phyloP scores from a whole-genome alignment of 805 yeast species.

The Candida glaebosa region DNA sequence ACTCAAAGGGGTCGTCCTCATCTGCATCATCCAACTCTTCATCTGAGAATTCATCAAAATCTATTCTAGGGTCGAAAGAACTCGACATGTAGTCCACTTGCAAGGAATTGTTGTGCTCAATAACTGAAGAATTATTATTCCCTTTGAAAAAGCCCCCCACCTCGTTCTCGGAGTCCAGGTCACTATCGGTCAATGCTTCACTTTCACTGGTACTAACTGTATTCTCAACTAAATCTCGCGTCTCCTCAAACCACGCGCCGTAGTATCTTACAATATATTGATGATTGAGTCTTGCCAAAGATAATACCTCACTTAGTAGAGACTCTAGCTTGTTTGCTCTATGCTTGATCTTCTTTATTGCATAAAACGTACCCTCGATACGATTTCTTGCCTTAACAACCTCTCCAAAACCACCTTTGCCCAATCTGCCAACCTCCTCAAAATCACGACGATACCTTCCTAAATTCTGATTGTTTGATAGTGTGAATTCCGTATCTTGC shows the following conservation, averaged over 20 bases:
- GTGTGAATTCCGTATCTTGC: conserved; percentile 3
- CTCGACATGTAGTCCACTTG: conserved; percentile 68
- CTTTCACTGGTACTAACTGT: conserved; percentile 1
- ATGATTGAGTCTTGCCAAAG: conserved; percentile 87
- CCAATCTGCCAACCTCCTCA: conserved; percentile 88
- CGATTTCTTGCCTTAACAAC: conserved; percentile 95
- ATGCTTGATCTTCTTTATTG: conserved; percentile 87
- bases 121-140: conserved; percentile 19
- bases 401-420: conserved; percentile 96
- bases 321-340: conserved; percentile 74
- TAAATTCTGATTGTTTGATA: conserved; percentile 13
- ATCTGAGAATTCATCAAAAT: conserved; percentile 41
- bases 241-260: conserved; percentile 96
- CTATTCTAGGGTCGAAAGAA: conserved; percentile 56
- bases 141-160: conserved; percentile 14
- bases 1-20: conserved; percentile 27
- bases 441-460: conserved; percentile 91
- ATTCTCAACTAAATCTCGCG: conserved; percentile 18
- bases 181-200: conserved; percentile 1
- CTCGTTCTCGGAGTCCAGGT: conserved; percentile 8
- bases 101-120: conserved; percentile 22
- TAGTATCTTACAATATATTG: conserved; percentile 95
- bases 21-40: conserved; percentile 18
- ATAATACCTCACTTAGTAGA: conserved; percentile 85
- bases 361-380: conserved; percentile 92